Conservation (phyloP, 2,329 filamentous ascomycete species). For the Ophiostoma novo-ulmi region DNA sequence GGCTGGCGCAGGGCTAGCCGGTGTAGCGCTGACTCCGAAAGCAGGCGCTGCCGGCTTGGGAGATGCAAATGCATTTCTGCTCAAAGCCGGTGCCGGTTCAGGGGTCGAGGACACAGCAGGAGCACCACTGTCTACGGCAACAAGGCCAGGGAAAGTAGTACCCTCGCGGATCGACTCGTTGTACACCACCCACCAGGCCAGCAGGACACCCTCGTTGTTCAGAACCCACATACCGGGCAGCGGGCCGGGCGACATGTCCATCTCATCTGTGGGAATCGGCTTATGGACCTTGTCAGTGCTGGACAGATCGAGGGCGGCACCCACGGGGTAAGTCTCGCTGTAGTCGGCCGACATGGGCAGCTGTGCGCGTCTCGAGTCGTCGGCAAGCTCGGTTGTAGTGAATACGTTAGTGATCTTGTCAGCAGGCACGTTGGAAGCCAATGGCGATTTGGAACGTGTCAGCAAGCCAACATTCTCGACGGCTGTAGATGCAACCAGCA, state of each 20-base stretch:
- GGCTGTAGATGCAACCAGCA: constrained; percentile 77
- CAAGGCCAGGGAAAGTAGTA: constrained; percentile 67
- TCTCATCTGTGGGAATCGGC: constrained; percentile 71
- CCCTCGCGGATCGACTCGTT: constrained; percentile 74
- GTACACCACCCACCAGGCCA: constrained; percentile 89
- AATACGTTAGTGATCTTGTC: constrained; percentile 62
- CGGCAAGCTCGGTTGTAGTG: constrained; percentile 64
- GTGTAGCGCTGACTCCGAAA: constrained; percentile 29
- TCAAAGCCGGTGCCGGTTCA: constrained; percentile 24
- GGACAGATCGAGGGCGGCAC: constrained; percentile 78
- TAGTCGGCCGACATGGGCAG: constrained; percentile 65
- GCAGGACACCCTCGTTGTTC: constrained; percentile 82
- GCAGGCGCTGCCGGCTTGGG: constrained; percentile 35
- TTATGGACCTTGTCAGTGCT: constrained; percentile 70
- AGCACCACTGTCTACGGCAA: constrained; percentile 39
- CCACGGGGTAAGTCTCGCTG: constrained; percentile 71
- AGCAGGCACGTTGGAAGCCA: constrained; percentile 57
- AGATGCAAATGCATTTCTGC: constrained; percentile 27
- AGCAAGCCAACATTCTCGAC: constrained; percentile 74
- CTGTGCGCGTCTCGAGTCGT: constrained; percentile 69
- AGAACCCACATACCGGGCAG: constrained; percentile 78
- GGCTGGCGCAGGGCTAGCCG: constrained; percentile 19
- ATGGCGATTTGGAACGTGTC: constrained; percentile 63
- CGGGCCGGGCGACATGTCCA: constrained; percentile 72
- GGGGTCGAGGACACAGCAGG: constrained; percentile 28